Evolutionary conservation across 805 yeast species (phyloP).

Genomic region (Barnettozyma vustinii): DNA sequence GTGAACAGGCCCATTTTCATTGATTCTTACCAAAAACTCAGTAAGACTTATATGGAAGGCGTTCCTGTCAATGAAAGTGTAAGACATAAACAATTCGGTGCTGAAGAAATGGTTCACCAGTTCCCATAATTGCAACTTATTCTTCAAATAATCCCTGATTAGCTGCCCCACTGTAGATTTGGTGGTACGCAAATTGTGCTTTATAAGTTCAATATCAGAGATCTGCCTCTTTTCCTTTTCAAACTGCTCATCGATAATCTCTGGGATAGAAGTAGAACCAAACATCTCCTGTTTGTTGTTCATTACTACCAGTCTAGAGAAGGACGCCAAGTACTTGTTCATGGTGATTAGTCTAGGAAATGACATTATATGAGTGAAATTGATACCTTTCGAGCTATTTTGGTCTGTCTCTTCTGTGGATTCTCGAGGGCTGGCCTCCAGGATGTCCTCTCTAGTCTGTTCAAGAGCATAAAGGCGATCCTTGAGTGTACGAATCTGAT

Average conservation of each 20-base stretch:
- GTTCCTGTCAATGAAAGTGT: constrained; percentile 1
- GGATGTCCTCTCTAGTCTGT: not conserved
- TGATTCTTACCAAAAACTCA: constrained; percentile 1
- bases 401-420: not conserved
- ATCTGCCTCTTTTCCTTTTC: constrained; percentile 5
- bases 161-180: not conserved
- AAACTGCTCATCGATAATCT: constrained; percentile 4
- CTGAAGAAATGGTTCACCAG: constrained; percentile 8
- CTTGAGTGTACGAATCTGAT: constrained; percentile 2
- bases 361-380: not conserved
- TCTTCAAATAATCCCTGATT: not conserved
- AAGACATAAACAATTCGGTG: constrained; percentile 4
- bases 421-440: not conserved
- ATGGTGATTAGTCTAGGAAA: constrained; percentile 1
- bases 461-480: not conserved
- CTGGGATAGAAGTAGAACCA: not conserved
- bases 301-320: not conserved
- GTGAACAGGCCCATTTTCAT: not conserved
- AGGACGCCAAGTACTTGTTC: constrained; percentile 2
- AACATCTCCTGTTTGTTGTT: not conserved
- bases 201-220: constrained; percentile 5
- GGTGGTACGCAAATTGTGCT: not conserved
- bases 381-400: not conserved
- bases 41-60: constrained; percentile 1
- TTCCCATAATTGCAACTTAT: constrained; percentile 2